Base-by-base conservation (phyloP, 768 basidiomycete species). In the Rhodosporidiobolus sp. region DNA sequence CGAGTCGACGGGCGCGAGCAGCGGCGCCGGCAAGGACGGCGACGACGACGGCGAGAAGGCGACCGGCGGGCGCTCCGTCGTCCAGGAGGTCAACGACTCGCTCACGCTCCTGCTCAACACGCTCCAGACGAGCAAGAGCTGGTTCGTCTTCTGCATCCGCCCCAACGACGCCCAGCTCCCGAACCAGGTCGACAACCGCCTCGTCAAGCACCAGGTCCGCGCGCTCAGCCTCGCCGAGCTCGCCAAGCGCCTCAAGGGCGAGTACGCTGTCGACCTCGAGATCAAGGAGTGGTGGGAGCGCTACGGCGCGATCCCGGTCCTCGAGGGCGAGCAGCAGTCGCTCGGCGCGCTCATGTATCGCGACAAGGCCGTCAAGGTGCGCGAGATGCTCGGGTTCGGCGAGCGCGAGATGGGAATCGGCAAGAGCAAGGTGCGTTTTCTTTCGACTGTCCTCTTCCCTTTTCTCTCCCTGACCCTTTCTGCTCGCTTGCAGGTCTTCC, bases 141-240 rank as follows among this genome's bases (percentile, higher is more conserved):
- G 94, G 94, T 90, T 88, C 77, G 85, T 96, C 26, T 92, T 95
- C 82, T 96, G 93, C 78, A 82, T 98, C 77, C 93, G 90, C 80
- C 93, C 94, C 8, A 99, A 98, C 79, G 94, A 97, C 82, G 89
- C 92, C 34, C 95, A 95, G 79, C 82, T 97, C 28, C 93, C 94
- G 50, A 92, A 93, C 79, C 94, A 97, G 80, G 83, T 97, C 63
- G 95, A 98, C 83, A 90, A 91, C 19, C 85, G 94, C 56, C 88
- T 89, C 52, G 89, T 97, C 60, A 95, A 94, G 80, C 90, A 91
- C 0, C 95, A 98, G 82, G 89, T 98, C 49, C 85, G 90, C 61
- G 89, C 90, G 67, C 78, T 89, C 34, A 91, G 93, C 0, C 78
- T 98, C 76, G 82, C 88, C 4, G 91, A 92, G 82, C 86, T 97